Evolutionary conservation across 805 yeast genomes (phyloP).

Genomic region (Cyberlindnera mycetangii): DNA sequence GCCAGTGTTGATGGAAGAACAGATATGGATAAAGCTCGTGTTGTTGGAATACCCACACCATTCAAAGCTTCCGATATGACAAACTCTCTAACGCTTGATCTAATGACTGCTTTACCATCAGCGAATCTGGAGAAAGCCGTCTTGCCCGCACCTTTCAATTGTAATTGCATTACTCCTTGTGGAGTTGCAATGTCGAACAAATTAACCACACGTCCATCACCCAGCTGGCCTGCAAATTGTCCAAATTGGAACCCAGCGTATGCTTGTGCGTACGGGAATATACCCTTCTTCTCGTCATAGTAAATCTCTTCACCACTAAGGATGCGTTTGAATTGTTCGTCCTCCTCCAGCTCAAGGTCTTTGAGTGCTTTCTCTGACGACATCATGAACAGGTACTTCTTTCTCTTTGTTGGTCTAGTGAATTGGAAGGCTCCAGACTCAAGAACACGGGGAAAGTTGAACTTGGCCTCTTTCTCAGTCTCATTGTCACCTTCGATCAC

Average conservation of each 20-base stretch:
- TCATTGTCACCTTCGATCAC: conserved; percentile 26
- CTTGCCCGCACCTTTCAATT: conserved; percentile 87
- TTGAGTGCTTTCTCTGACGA: conserved; percentile 57
- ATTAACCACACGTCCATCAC: conserved; percentile 90
- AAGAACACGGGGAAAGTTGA: conserved; percentile 51
- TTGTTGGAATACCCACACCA: conserved; percentile 81
- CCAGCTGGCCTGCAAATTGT: conserved; percentile 92
- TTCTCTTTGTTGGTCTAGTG: conserved; percentile 62
- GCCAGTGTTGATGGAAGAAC: conserved; percentile 75
- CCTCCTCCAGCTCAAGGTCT: conserved; percentile 55
- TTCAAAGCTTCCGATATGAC: conserved; percentile 77
- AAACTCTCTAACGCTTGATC: conserved; percentile 88
- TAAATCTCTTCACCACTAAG: conserved; percentile 58
- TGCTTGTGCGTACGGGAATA: conserved; percentile 83
- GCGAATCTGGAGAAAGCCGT: conserved; percentile 95
- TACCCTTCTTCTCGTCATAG: conserved; percentile 32
- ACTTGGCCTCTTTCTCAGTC: conserved; percentile 24
- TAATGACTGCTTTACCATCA: conserved; percentile 89
- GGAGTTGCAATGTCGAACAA: conserved; percentile 64
- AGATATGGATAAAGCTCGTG: conserved; percentile 77
- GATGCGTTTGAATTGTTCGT: conserved; percentile 47
- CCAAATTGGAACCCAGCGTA: conserved; percentile 98
- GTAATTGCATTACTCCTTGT: conserved; percentile 51
- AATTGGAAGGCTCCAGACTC: conserved; percentile 69
- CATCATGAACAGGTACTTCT: conserved; percentile 49